A percentile compares a stretch with the other conserved stretches of the same genome.
Conservation (phyloP, 2,329 filamentous ascomycete genomes). For the Cercospora nicotianae region DNA sequence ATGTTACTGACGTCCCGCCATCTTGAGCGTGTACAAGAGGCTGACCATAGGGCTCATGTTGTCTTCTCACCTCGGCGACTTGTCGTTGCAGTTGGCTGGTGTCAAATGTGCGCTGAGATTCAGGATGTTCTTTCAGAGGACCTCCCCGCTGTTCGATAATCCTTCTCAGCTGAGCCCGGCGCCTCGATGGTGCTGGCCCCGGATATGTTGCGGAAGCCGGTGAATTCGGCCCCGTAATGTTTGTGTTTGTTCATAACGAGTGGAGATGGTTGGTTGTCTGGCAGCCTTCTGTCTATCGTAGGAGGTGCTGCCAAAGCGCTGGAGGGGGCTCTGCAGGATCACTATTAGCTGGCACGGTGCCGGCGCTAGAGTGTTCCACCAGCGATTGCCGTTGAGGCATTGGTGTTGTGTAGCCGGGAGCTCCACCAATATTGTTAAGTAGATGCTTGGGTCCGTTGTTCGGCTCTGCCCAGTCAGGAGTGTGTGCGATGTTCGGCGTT, state of each 20-base stretch:
- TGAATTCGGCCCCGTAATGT: constrained; percentile 27
- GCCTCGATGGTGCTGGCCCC: constrained; percentile 42
- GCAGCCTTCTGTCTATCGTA: constrained; percentile 27
- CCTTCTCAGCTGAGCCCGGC: constrained; percentile 30
- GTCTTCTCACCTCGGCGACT: constrained; percentile 21
- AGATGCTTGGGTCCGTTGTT: constrained; percentile 27
- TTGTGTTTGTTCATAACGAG: constrained; percentile 33
- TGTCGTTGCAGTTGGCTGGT: constrained; percentile 32
- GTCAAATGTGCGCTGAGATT: constrained; percentile 31
- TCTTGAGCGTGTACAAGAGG: constrained; percentile 31
- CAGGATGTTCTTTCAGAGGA: constrained; percentile 25
- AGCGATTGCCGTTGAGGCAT: constrained; percentile 31
- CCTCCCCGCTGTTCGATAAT: constrained; percentile 18
- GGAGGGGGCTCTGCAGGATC: constrained; percentile 36
- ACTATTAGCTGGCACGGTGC: constrained; percentile 31
- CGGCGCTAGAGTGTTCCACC: constrained; percentile 30
- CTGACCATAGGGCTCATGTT: constrained; percentile 28
- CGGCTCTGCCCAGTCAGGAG: constrained; percentile 37
- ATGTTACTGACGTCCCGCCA: constrained; percentile 18
- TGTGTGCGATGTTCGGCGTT: constrained; percentile 36
- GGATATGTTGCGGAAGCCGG: constrained; percentile 41
- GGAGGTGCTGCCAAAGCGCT: constrained; percentile 35
- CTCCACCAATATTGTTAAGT: constrained; percentile 32
- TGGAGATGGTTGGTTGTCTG: constrained; percentile 26
- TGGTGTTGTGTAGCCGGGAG: constrained; percentile 35